Conservation (phyloP, 495 filamentous ascomycete species). For the Coniosporium apollinis region DNA sequence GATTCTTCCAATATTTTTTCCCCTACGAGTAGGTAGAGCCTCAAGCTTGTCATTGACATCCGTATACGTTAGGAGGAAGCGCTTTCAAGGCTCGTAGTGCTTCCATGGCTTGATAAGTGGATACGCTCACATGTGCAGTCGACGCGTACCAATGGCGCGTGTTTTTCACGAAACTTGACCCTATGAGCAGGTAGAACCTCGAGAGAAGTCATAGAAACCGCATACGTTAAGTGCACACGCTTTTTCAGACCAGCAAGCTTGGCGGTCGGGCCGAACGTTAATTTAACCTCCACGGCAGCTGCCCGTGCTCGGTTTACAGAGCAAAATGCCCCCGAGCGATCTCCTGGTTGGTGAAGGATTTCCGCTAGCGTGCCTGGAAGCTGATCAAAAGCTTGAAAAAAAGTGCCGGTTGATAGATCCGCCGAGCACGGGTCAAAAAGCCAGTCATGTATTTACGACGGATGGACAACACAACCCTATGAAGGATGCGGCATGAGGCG, state of each 20-base stretch:
- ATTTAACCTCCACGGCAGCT: background rate
- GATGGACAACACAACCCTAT: too few species aligned
- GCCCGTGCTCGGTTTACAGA: background rate
- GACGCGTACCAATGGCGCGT: background rate
- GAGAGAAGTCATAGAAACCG: constrained; percentile 1
- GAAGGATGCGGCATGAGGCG: too few species aligned
- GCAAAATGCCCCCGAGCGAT: background rate
- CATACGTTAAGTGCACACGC: constrained; percentile 16
- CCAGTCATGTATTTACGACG: too few species aligned
- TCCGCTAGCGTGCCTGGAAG: background rate
- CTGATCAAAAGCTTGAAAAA: background rate
- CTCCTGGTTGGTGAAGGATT: too few species aligned
- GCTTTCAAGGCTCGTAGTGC: too few species aligned
- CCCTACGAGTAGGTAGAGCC: background rate
- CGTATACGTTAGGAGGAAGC: too few species aligned
- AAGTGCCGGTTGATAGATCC: too few species aligned
- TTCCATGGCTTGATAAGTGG: too few species aligned
- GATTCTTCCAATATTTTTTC: background rate
- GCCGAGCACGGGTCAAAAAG: too few species aligned
- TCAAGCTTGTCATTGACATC: background rate
- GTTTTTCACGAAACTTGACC: background rate
- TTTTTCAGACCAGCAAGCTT: background rate
- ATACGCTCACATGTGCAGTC: too few species aligned
- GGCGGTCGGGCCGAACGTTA: background rate
- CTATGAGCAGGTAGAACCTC: background rate